Evolutionary conservation across 306 rosid genomes (phyloP).

Genomic region (Gleditsia sinensis): DNA sequence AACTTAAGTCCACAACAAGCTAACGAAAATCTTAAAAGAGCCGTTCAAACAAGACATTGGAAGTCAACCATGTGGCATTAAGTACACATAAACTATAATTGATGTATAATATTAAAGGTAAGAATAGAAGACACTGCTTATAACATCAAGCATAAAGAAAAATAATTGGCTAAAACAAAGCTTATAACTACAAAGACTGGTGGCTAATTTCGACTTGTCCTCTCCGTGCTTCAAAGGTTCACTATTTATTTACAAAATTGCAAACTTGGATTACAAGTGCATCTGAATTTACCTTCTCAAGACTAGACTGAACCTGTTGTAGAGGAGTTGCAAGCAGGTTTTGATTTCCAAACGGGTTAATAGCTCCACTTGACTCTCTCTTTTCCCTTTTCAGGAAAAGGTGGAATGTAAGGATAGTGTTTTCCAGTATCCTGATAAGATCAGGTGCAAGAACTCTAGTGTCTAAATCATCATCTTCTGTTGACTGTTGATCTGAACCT

Average conservation of each 20-base stretch:
- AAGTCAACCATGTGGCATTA: too few relatives aligned
- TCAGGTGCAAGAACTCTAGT: conserved; percentile 69
- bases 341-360: conserved; percentile 63
- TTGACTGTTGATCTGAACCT: conserved; percentile 68
- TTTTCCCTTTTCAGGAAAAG: conserved; percentile 84
- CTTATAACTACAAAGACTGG: neutral
- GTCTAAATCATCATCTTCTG: conserved; percentile 69
- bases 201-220: neutral
- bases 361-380: conserved; percentile 57
- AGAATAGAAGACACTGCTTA: neutral
- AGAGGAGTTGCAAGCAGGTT: conserved; percentile 69
- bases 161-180: neutral
- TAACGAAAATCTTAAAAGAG: too few relatives aligned
- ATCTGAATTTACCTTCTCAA: conserved; percentile 72
- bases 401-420: conserved; percentile 76
- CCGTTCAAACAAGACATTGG: too few relatives aligned
- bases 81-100: too few relatives aligned
- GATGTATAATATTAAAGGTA: neutral
- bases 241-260: neutral
- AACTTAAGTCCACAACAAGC: too few relatives aligned
- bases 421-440: conserved; percentile 70
- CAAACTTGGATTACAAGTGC: conserved; percentile 13
- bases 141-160: neutral
- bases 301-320: conserved; percentile 73
- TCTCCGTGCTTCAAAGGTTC: neutral